Evolutionary conservation across 345 rosid species (phyloP).

Genomic region (Hibiscus syriacus): DNA sequence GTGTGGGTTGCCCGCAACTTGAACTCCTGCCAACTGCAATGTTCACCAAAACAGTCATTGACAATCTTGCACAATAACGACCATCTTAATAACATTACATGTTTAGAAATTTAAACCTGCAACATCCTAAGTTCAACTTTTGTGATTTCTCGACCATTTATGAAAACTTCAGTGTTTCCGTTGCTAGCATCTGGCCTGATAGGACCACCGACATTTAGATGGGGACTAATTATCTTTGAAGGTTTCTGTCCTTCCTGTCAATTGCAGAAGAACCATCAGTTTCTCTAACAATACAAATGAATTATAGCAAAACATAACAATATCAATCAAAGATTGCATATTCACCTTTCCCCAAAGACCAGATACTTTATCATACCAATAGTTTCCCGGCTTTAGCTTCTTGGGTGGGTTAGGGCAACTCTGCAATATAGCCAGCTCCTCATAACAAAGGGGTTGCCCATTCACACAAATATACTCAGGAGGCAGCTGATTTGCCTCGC

Average conservation of each 20-base stretch:
- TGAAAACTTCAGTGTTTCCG: constrained; percentile 87
- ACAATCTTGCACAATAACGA: constrained; percentile 11
- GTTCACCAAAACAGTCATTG: no score
- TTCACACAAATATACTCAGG: constrained; percentile 81
- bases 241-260: no score
- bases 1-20: no score
- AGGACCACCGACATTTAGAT: no score
- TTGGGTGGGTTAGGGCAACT: constrained; percentile 77
- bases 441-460: constrained; percentile 69
- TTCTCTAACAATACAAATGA: constrained; percentile 7
- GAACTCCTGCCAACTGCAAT: no score
- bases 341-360: no score
- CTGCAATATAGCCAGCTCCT: no score
- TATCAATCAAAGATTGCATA: constrained; percentile 7
- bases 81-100: neutral
- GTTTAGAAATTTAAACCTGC: no score
- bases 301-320: constrained; percentile 4
- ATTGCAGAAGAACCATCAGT: constrained; percentile 24
- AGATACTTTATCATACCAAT: no score
- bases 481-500: constrained; percentile 87
- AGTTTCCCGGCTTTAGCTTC: constrained; percentile 85
- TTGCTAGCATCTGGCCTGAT: constrained; percentile 75
- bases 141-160: no score
- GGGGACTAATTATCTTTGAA: no score
- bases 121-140: no score